Evolutionary conservation across 1,139 yeast species (phyloP).

Genomic region (Taphrina confusa): DNA sequence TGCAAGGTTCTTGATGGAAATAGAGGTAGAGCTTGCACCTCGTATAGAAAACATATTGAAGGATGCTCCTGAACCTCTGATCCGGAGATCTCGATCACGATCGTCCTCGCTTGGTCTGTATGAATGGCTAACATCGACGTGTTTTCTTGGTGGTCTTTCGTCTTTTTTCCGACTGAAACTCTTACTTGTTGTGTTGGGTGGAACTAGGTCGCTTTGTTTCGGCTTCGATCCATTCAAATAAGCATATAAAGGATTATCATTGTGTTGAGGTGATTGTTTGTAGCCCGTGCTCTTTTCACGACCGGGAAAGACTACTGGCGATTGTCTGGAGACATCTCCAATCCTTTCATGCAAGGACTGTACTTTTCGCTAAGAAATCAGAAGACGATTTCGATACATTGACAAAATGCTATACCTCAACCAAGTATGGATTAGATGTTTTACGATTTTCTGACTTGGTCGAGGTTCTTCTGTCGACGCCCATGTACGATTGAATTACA

Average conservation of each 20-base stretch:
- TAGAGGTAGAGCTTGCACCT: conserved; percentile 27
- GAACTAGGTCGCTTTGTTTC: no score
- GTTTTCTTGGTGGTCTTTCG: neutral
- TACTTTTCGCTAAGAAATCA: neutral
- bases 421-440: conserved; percentile 2
- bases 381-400: neutral
- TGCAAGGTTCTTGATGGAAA: conserved; percentile 23
- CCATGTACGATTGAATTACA: no score
- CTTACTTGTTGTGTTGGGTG: neutral
- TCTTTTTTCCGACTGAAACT: neutral
- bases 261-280: neutral
- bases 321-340: neutral
- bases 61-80: conserved; percentile 3
- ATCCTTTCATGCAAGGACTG: neutral
- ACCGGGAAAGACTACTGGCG: conserved; percentile 1
- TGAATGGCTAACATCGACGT: no score
- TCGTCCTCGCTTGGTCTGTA: no score
- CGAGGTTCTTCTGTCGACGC: neutral
- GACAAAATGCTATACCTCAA: neutral
- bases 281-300: neutral
- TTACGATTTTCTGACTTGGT: neutral
- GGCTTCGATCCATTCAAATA: conserved; percentile 6
- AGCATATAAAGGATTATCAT: conserved; percentile 10
- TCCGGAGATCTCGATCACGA: neutral
- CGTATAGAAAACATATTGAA: conserved; percentile 16